These are phyloP conservation scores for Macrolepiota dolichaula DNA, from an alignment of 768 basidiomycete genomes.

Conservation along the genomic window DNA sequence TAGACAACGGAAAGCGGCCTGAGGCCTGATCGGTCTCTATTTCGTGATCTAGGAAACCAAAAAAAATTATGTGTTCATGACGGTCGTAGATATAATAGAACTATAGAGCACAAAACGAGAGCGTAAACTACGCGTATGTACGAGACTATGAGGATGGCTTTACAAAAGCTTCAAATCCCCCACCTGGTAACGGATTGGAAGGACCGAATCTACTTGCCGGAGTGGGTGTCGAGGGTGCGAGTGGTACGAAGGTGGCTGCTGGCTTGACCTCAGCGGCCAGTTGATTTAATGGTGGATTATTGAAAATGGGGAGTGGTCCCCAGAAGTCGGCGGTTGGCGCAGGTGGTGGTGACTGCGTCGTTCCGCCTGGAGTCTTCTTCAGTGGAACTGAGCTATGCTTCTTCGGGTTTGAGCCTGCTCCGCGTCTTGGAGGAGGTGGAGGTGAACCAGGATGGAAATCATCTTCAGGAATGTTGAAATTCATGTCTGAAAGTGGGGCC, in stretches of 20 bases:
- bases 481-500: slow-evolving; percentile 18
- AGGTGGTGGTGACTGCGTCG: slow-evolving; percentile 21
- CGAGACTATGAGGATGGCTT: background rate
- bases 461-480: slow-evolving; percentile 35
- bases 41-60: background rate
- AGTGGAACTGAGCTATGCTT: slow-evolving; percentile 38
- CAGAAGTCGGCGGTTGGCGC: slow-evolving; percentile 45
- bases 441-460: slow-evolving; percentile 36
- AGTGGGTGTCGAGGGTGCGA: background rate
- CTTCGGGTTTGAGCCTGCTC: slow-evolving; percentile 28
- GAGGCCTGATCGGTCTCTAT: background rate
- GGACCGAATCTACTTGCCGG: background rate
- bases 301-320: slow-evolving; percentile 56
- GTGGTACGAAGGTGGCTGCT: background rate
- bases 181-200: background rate
- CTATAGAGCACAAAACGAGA: background rate
- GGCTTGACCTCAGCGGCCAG: slow-evolving; percentile 15
- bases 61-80: background rate
- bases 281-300: slow-evolving; percentile 20
- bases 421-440: slow-evolving; percentile 26
- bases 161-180: slow-evolving; percentile 11
- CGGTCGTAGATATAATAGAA: background rate
- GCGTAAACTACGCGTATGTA: background rate
- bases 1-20: background rate
- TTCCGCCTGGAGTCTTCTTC: slow-evolving; percentile 27